Percentiles rank a stretch among this genome's conserved stretches.
Conservation (phyloP, 495 filamentous ascomycete species). For the Hypoxylon trugodes region DNA sequence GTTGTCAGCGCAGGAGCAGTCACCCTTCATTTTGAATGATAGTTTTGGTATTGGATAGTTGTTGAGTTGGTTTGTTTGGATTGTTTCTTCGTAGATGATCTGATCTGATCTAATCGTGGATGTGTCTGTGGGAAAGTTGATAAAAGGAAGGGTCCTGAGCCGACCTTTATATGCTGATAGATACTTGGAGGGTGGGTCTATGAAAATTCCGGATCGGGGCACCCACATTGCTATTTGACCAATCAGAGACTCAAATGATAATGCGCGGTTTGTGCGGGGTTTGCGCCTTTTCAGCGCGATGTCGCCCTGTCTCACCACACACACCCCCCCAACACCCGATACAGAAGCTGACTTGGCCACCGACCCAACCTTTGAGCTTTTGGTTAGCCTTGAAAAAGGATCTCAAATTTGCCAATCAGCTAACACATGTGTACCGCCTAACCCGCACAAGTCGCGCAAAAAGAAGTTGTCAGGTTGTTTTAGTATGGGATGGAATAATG, state of each 20-base stretch:
- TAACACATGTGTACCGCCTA: conserved; percentile 1
- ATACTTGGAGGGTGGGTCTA: conserved; percentile 14
- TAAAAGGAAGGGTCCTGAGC: conserved; percentile 2
- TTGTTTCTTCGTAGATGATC: conserved; percentile 31
- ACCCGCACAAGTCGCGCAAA: conserved; percentile 38
- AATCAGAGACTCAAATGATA: conserved; percentile 4
- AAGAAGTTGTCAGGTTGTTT: conserved; percentile 19
- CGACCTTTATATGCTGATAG: conserved; percentile 40
- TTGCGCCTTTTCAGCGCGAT: conserved; percentile 39
- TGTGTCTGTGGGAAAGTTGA: conserved; percentile 18
- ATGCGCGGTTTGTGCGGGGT: conserved; percentile 51
- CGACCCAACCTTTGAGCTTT: neutral
- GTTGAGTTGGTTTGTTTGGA: conserved; percentile 13
- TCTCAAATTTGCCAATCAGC: conserved; percentile 5
- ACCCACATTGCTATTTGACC: conserved; percentile 4
- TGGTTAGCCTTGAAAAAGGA: too few species aligned
- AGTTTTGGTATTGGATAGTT: conserved; percentile 19
- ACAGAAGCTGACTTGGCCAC: conserved; percentile 22
- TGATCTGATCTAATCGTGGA: neutral
- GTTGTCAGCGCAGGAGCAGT: conserved; percentile 58
- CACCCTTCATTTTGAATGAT: conserved; percentile 55
- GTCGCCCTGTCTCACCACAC: conserved; percentile 41
- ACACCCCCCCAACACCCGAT: neutral
- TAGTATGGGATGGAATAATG: too few species aligned
- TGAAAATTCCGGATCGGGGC: conserved; percentile 27